Conservation (phyloP, 164 flowering plant genomes). For the Vitis amurensis region DNA sequence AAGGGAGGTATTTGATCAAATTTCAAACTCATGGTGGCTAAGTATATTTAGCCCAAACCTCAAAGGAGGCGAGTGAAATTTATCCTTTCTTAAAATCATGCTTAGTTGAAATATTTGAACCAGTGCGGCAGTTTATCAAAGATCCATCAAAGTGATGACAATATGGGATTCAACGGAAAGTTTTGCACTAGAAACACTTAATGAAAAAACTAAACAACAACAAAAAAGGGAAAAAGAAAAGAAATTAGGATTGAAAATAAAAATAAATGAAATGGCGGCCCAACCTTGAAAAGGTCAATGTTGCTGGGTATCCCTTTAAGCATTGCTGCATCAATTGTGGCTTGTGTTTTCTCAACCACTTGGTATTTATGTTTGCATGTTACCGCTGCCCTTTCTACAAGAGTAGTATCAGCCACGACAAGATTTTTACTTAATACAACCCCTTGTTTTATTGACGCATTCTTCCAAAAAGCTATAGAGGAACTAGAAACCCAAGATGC, state of each 20-base stretch:
- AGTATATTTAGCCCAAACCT: too few relatives aligned
- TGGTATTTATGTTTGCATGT: constrained; percentile 57
- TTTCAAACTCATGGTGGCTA: too few relatives aligned
- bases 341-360: constrained; percentile 82
- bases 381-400: constrained; percentile 68
- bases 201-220: neutral
- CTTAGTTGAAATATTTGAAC: neutral
- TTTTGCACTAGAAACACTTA: too few relatives aligned
- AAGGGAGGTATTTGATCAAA: too few relatives aligned
- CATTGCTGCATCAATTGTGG: constrained; percentile 95
- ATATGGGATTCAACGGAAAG: neutral
- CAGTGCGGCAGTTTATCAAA: neutral
- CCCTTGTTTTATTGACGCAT: constrained; percentile 49
- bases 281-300: constrained; percentile 94
- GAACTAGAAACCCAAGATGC: constrained; percentile 75
- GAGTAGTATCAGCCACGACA: constrained; percentile 64
- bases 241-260: too few relatives aligned
- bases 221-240: neutral
- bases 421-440: constrained; percentile 71
- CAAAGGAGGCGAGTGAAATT: too few relatives aligned
- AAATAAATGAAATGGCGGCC: neutral
- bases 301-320: constrained; percentile 93
- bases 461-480: constrained; percentile 80
- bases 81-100: neutral
- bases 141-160: neutral